Evolutionary conservation across 176 grass and related monocot species (phyloP).

Genomic region (Aegilops umbellulata): DNA sequence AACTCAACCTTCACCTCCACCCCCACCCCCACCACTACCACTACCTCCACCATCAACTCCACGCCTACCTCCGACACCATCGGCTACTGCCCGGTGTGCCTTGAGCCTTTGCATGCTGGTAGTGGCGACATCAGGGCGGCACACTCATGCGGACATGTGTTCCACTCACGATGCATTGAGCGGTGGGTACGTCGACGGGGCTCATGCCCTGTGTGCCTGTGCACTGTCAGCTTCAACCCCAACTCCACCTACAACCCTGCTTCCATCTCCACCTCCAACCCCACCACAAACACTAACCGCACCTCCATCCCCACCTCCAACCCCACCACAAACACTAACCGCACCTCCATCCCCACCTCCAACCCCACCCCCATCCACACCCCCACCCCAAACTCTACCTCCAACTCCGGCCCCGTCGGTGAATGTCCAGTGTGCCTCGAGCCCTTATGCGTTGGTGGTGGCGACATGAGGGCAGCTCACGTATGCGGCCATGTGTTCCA

Average conservation of each 20-base stretch:
- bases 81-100: neutral
- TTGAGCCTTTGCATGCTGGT: neutral
- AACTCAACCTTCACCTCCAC: neutral
- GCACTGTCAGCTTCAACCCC: neutral
- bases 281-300: too few relatives aligned
- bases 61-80: too few relatives aligned
- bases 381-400: neutral
- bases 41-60: too few relatives aligned
- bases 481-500: neutral
- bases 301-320: neutral
- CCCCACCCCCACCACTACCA: too few relatives aligned
- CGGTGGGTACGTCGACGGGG: neutral
- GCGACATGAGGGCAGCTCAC: neutral
- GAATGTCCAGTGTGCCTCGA: neutral
- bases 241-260: neutral
- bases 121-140: neutral
- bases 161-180: neutral
- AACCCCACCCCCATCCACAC: too few relatives aligned
- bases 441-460: neutral
- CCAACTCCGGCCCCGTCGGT: neutral
- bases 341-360: too few relatives aligned
- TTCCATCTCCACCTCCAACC: neutral
- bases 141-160: neutral
- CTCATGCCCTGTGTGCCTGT: neutral
- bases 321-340: too few relatives aligned